Evolutionary conservation across 78 protist genomes (phyloP).

Genomic region (Cavenderia fasciculata): DNA sequence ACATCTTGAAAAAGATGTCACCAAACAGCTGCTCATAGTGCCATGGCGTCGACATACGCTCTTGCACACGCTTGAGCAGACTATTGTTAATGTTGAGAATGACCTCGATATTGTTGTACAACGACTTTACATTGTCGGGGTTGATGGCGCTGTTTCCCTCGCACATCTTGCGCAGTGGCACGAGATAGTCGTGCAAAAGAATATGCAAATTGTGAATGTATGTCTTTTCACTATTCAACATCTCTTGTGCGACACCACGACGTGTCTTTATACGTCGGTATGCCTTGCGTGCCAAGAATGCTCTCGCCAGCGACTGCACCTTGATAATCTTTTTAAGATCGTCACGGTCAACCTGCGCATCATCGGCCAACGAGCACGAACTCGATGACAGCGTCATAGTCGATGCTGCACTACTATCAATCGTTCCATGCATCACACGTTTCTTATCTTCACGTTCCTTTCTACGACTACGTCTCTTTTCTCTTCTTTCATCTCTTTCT

Average conservation of each 20-base stretch:
- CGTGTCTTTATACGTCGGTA: conserved; percentile 35
- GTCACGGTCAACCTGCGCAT: conserved; percentile 48
- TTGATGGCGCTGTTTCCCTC: neutral
- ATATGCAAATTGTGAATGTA: conserved; percentile 13
- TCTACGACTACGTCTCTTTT: conserved; percentile 71
- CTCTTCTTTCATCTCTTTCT: conserved; percentile 57
- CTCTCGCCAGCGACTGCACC: conserved; percentile 34
- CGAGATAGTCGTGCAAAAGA: conserved; percentile 17
- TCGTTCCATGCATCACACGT: neutral
- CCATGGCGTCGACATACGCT: conserved; percentile 69
- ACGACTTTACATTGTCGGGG: conserved; percentile 52
- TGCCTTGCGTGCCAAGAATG: conserved; percentile 10
- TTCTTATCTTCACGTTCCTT: conserved; percentile 43
- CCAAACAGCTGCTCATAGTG: conserved; percentile 42
- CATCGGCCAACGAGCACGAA: conserved; percentile 55
- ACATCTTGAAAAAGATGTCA: conserved; percentile 71
- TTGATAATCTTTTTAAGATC: conserved; percentile 45
- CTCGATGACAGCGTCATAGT: conserved; percentile 38
- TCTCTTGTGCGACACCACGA: conserved; percentile 43
- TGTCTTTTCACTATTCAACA: conserved; percentile 39
- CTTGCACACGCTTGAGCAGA: conserved; percentile 6
- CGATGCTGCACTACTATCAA: no score
- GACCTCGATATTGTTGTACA: conserved; percentile 59
- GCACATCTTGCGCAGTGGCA: conserved; percentile 32
- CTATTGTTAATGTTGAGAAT: conserved; percentile 59